A percentile compares a stretch with the other conserved stretches of the same genome.
phyloP scores from a whole-genome alignment of 257 asterid genomes.

The Solanum chiquidenum region DNA sequence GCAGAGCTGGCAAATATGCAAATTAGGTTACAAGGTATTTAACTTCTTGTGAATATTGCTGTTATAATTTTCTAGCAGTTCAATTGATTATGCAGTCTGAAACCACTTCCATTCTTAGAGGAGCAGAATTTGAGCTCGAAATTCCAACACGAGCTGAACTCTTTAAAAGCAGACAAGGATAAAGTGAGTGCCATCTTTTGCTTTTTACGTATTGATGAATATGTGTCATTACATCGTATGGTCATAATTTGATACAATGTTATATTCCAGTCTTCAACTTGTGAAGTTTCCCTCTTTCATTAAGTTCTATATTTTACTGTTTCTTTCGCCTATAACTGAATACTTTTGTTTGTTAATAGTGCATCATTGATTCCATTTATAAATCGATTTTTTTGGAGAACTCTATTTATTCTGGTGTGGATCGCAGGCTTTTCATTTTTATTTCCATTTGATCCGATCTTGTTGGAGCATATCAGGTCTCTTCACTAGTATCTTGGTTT shows the following conservation, averaged over 20 bases:
- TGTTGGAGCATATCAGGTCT: neutral
- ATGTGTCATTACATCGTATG: neutral
- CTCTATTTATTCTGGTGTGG: neutral
- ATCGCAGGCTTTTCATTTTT: neutral
- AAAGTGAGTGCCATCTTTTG: slow-evolving; percentile 40
- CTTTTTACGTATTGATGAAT: neutral
- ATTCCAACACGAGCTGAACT: slow-evolving; percentile 63
- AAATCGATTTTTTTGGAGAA: neutral
- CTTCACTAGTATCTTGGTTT: neutral
- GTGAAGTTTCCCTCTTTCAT: neutral
- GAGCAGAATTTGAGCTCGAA: slow-evolving; percentile 69
- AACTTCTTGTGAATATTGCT: neutral
- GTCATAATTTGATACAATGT: neutral
- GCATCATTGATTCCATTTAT: neutral
- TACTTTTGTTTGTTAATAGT: neutral
- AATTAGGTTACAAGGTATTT: slow-evolving; percentile 56
- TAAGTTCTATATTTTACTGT: neutral
- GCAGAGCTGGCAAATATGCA: slow-evolving; percentile 39
- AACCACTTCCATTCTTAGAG: slow-evolving; percentile 43
- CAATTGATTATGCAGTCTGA: slow-evolving; percentile 10
- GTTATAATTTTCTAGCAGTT: neutral
- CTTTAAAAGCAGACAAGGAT: slow-evolving; percentile 47
- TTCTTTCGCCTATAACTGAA: neutral
- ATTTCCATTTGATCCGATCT: neutral
- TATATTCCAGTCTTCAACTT: neutral